phyloP scores from a whole-genome alignment of 129 eudicot genomes.

The Artemisia annua region DNA sequence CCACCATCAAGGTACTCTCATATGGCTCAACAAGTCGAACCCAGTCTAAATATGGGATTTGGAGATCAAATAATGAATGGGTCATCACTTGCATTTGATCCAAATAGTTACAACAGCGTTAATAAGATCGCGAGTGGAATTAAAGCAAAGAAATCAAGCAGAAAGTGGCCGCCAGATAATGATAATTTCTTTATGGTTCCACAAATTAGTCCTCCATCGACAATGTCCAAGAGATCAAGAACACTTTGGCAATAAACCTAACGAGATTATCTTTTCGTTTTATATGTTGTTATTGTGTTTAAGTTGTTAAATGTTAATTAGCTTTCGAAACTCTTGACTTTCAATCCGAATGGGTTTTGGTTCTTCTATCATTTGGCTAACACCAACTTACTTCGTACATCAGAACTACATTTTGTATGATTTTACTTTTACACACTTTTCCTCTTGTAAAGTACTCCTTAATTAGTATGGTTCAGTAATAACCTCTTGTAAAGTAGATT shows the following conservation, averaged over 20 bases:
- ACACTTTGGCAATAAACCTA: slow-evolving; percentile 40
- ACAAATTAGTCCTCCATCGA: slow-evolving; percentile 50
- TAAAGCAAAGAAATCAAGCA: slow-evolving; percentile 30
- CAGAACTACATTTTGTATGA: too few relatives aligned
- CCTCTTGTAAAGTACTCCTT: too few relatives aligned
- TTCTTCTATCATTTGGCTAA: too few relatives aligned
- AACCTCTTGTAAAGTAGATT: too few relatives aligned
- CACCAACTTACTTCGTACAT: too few relatives aligned
- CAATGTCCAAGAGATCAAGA: slow-evolving; percentile 46
- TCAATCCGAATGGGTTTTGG: too few relatives aligned
- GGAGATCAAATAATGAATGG: slow-evolving; percentile 38
- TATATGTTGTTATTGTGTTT: slow-evolving; percentile 17
- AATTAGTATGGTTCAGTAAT: too few relatives aligned
- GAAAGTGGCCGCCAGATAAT: slow-evolving; percentile 37
- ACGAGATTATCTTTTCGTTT: background rate
- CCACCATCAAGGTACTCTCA: slow-evolving; percentile 5
- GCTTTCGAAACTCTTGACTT: too few relatives aligned
- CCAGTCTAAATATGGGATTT: slow-evolving; percentile 33
- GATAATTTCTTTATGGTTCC: slow-evolving; percentile 73
- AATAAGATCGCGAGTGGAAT: slow-evolving; percentile 8
- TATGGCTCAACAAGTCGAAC: slow-evolving; percentile 21
- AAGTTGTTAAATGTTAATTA: too few relatives aligned
- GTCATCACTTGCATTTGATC: slow-evolving; percentile 16
- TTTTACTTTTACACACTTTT: too few relatives aligned
- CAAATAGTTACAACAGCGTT: background rate